Evolutionary conservation across 176 grass and related monocot genomes (phyloP).

Genomic region (Avena sativa): DNA sequence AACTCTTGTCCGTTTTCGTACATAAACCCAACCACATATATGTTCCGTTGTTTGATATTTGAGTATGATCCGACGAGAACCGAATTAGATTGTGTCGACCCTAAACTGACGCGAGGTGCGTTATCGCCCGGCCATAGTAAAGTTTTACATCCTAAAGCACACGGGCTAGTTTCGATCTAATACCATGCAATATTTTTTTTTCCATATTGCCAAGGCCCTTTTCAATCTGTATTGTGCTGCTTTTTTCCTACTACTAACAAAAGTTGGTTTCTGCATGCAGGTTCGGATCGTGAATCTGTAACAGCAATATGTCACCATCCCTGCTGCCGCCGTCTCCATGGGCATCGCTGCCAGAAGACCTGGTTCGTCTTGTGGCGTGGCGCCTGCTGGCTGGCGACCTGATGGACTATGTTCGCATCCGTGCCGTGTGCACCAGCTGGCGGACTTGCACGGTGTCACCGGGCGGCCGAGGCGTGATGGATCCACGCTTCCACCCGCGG

Average conservation of each 20-base stretch:
- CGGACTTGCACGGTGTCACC: not conserved
- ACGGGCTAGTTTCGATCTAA: not conserved
- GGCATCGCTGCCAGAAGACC: not conserved
- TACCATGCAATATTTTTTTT: no score
- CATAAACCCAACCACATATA: not conserved
- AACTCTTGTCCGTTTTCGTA: no score
- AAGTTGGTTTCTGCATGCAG: not conserved
- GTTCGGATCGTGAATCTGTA: not conserved
- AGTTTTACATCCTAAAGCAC: no score
- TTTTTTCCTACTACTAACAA: not conserved
- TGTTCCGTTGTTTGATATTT: not conserved
- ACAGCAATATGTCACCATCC: not conserved
- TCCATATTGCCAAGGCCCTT: no score
- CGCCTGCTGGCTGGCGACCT: not conserved
- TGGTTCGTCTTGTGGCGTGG: conserved; percentile 4
- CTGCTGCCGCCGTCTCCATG: not conserved
- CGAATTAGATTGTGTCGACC: not conserved
- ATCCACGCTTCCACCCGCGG: not conserved
- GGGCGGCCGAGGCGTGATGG: not conserved
- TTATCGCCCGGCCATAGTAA: not conserved
- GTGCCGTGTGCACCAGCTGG: not conserved
- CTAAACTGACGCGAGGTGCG: not conserved
- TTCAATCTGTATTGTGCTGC: not conserved
- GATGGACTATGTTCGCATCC: not conserved
- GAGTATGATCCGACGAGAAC: not conserved